phyloP scores from a whole-genome alignment of 2,329 filamentous ascomycete species.

The Rutstroemia sp. region DNA sequence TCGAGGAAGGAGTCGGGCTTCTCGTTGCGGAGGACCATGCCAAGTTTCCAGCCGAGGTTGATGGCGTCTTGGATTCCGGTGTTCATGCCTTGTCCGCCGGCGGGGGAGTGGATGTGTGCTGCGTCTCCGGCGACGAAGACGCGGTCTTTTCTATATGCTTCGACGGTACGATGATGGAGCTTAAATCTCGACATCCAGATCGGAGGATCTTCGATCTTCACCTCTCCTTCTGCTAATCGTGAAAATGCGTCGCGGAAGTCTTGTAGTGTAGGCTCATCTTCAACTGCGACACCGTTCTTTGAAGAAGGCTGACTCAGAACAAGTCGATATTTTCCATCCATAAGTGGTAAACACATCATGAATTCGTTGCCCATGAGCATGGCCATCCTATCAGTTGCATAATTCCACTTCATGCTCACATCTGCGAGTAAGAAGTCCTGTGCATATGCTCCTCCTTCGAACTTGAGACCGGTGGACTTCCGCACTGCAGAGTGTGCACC shows the following conservation, averaged over 20 bases:
- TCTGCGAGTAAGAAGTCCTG: slow-evolving; percentile 40
- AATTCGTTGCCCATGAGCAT: slow-evolving; percentile 31
- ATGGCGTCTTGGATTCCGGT: slow-evolving; percentile 31
- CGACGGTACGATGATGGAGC: slow-evolving; percentile 37
- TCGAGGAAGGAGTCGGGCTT: slow-evolving; percentile 35
- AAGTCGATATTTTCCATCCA: slow-evolving; percentile 25
- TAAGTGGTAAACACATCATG: slow-evolving; percentile 32
- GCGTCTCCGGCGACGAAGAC: slow-evolving; percentile 31
- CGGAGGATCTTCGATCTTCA: slow-evolving; percentile 22
- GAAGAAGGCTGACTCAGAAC: slow-evolving; percentile 17
- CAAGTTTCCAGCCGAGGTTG: slow-evolving; percentile 33
- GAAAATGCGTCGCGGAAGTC: slow-evolving; percentile 30
- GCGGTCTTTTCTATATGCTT: slow-evolving; percentile 36
- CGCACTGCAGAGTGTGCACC: slow-evolving; percentile 44
- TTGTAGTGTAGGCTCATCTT: slow-evolving; percentile 24
- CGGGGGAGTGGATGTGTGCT: slow-evolving; percentile 32
- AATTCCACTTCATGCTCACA: slow-evolving; percentile 26
- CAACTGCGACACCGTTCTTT: slow-evolving; percentile 6
- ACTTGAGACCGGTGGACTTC: slow-evolving; percentile 32
- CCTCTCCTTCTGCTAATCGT: slow-evolving; percentile 23
- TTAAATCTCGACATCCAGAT: slow-evolving; percentile 39
- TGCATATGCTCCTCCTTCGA: slow-evolving; percentile 36
- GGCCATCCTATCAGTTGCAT: slow-evolving; percentile 4
- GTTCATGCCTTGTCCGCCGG: slow-evolving; percentile 34
- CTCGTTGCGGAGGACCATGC: slow-evolving; percentile 24